Evolutionary conservation across 2,329 filamentous ascomycete genomes (phyloP).

Genomic region (Aureobasidium leucospermi): DNA sequence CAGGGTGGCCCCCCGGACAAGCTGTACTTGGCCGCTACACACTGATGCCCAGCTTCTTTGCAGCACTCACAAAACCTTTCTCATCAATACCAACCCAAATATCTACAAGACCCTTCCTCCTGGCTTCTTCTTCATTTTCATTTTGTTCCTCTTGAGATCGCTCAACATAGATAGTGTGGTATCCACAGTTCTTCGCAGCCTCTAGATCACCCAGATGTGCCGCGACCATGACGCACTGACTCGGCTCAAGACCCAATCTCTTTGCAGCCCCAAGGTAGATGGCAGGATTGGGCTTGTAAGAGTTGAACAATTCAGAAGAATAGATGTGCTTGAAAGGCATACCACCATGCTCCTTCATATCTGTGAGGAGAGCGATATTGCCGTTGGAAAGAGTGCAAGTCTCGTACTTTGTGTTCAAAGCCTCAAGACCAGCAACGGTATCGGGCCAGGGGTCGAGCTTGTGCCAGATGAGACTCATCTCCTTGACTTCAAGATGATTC

Average conservation of each 20-base stretch:
- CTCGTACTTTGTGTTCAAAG: conserved; percentile 45
- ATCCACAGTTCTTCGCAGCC: conserved; percentile 56
- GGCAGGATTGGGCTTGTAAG: conserved; percentile 64
- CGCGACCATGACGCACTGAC: conserved; percentile 68
- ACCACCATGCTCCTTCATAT: conserved; percentile 52
- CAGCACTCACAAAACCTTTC: conserved; percentile 43
- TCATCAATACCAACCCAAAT: conserved; percentile 49
- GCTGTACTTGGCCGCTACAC: neutral
- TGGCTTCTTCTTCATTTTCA: conserved; percentile 42
- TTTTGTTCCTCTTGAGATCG: conserved; percentile 59
- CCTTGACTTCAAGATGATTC: conserved; percentile 31
- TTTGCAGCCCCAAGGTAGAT: conserved; percentile 63
- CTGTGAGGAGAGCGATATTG: conserved; percentile 58
- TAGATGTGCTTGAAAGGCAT: conserved; percentile 58
- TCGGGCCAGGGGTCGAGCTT: conserved; percentile 63
- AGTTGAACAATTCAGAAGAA: conserved; percentile 62
- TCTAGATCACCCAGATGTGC: conserved; percentile 64
- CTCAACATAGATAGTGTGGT: conserved; percentile 69
- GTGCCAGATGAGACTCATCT: conserved; percentile 61
- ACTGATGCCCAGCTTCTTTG: conserved; percentile 30
- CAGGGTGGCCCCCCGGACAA: neutral
- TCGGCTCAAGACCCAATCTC: conserved; percentile 48
- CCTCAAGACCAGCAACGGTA: conserved; percentile 48
- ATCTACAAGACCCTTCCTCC: conserved; percentile 57
- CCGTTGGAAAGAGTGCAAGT: conserved; percentile 70